Base-by-base conservation (phyloP, 2,329 filamentous ascomycete genomes). In the Exophiala lecanii-corni region DNA sequence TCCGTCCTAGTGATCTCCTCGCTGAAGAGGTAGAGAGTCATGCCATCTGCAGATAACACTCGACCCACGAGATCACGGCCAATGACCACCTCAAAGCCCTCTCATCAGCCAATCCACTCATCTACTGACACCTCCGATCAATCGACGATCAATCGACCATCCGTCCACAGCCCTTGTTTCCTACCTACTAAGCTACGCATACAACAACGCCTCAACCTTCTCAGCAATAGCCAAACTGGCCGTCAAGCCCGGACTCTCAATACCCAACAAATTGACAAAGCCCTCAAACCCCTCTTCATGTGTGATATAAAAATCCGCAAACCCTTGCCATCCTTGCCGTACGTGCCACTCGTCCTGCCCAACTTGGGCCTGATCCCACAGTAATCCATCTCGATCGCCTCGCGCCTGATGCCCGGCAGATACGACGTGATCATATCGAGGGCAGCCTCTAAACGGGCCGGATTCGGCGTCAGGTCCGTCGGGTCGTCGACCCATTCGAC, bases 281-380 rank as follows among this genome's bases (percentile, higher is more conserved):
- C 87, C 89, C 2, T 76, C 68, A 57, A 78, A 89, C 0, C 85
- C 89, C 1, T 87, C 76, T 64, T 95, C 89, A 55, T 76, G 78
- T 48, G 74, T 66, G 34, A 98, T 83, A 12, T 86, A 72, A 60
- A 98, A 97, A 62, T 98, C 92, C 49, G 84, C 74, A 59, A 94
- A 94, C 77, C 81, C 50, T 77, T 76, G 2, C 66, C 67, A 4
- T 70, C 69, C 28, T 64, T 63, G 20, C 65, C 66, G 15, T 76
- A 77, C n/a, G 68, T 69, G 18, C 73, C 79, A 10, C 83, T 81
- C 0, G 80, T 79, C 25, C 70, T 71, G 1, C 70, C 77, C 50
- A 97, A 63, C 71, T 98, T 98, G 1, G 92, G 91, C 52, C 92
- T 70, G 21, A 98, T 91, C 0, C 92, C 92, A 12, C 87, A 87